Conservation (phyloP, 2,329 filamentous ascomycete species). For the Hymenoscyphus scutula region DNA sequence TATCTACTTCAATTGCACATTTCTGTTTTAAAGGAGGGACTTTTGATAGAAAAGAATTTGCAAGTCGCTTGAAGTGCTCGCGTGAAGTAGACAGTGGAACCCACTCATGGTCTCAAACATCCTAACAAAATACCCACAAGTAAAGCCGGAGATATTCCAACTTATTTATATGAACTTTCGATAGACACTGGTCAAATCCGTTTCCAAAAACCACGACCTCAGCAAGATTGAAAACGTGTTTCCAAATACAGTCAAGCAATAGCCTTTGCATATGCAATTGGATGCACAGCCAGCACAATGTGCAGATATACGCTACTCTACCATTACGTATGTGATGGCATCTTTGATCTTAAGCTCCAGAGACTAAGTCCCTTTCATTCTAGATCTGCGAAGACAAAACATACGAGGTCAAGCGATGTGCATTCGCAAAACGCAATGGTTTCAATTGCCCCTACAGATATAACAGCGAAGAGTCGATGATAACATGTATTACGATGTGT, state of each 20-base stretch:
- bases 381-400: constrained; percentile 3
- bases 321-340: not conserved
- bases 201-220: not conserved
- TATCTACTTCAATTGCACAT: too few relatives aligned
- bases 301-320: not conserved
- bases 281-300: not conserved
- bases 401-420: not conserved
- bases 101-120: too few relatives aligned
- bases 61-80: too few relatives aligned
- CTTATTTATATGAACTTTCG: not conserved
- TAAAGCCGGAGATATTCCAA: not conserved
- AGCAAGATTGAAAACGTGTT: not conserved
- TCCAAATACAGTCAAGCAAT: not conserved
- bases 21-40: too few relatives aligned
- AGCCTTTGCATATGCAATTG: not conserved
- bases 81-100: not conserved
- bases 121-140: too few relatives aligned
- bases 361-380: not conserved
- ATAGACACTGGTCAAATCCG: not conserved
- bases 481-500: not conserved
- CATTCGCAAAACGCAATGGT: not conserved
- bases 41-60: too few relatives aligned
- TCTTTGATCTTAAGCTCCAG: too few relatives aligned
- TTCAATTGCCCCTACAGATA: not conserved
- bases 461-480: not conserved